Conservation (phyloP, 2,329 filamentous ascomycete species). For the Pseudomassariella vexata region DNA sequence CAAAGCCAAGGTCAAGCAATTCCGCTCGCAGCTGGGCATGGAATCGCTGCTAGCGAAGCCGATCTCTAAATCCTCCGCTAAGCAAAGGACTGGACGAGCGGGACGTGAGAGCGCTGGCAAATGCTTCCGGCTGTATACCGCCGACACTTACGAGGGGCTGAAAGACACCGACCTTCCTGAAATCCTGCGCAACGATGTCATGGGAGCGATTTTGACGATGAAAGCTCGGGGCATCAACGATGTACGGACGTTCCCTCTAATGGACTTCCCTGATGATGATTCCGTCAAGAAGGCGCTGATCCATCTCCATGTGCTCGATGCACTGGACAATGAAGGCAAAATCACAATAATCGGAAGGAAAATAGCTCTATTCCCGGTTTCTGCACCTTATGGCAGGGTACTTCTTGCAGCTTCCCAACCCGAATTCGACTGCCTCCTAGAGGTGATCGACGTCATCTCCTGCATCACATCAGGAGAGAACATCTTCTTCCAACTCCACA, state of each 20-base stretch:
- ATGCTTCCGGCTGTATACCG: conserved; percentile 84
- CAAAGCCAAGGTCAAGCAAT: conserved; percentile 92
- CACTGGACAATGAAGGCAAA: conserved; percentile 62
- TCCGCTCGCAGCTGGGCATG: conserved; percentile 74
- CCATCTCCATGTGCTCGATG: conserved; percentile 73
- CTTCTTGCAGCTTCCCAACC: conserved; percentile 71
- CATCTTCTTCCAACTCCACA: conserved; percentile 54
- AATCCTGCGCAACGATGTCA: conserved; percentile 83
- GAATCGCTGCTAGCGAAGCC: conserved; percentile 87
- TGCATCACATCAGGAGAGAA: conserved; percentile 59
- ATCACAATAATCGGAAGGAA: conserved; percentile 71
- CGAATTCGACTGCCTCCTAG: conserved; percentile 66
- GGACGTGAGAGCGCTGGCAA: conserved; percentile 88
- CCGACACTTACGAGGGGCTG: conserved; percentile 64
- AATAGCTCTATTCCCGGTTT: conserved; percentile 78
- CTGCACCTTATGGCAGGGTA: conserved; percentile 74
- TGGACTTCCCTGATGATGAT: conserved; percentile 74
- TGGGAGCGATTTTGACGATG: conserved; percentile 84
- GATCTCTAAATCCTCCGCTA: conserved; percentile 88
- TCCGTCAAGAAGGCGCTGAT: conserved; percentile 76
- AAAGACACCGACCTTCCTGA: conserved; percentile 76
- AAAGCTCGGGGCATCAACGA: conserved; percentile 85
- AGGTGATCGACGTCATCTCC: conserved; percentile 78
- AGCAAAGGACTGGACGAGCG: conserved; percentile 86
- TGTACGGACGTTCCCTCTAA: conserved; percentile 74